Conservation (phyloP, 2,329 filamentous ascomycete species). For the Phialocephala subalpina region DNA sequence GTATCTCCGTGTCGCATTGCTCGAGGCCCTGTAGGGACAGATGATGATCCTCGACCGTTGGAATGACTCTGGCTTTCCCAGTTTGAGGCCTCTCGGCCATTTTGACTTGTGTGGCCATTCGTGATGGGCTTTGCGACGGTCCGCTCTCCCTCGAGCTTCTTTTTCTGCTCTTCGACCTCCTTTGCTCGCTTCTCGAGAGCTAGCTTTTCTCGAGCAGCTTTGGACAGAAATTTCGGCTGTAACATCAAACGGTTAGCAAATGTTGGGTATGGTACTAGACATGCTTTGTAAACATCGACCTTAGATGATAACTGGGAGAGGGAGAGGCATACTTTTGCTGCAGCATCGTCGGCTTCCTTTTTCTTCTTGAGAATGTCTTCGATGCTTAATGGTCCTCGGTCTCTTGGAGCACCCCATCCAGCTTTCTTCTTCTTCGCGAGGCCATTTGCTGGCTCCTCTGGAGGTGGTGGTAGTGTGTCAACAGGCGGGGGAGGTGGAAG, state of each 20-base stretch:
- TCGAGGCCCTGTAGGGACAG: slow-evolving; percentile 75
- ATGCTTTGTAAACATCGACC: slow-evolving; percentile 41
- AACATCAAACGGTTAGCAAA: slow-evolving; percentile 37
- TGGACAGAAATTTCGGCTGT: slow-evolving; percentile 84
- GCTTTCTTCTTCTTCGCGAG: slow-evolving; percentile 54
- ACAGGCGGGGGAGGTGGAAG: slow-evolving; percentile 47
- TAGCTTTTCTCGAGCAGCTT: slow-evolving; percentile 80
- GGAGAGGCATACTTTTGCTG: slow-evolving; percentile 68
- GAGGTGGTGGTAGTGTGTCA: slow-evolving; percentile 50
- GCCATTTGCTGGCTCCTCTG: slow-evolving; percentile 46
- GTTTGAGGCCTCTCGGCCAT: slow-evolving; percentile 30
- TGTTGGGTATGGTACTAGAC: slow-evolving; percentile 35
- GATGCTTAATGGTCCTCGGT: slow-evolving; percentile 71
- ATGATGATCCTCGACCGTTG: slow-evolving; percentile 39
- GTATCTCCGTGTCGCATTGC: slow-evolving; percentile 64
- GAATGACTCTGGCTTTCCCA: background rate
- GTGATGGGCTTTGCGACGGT: slow-evolving; percentile 28
- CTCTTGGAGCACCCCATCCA: slow-evolving; percentile 55
- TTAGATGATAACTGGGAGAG: slow-evolving; percentile 26
- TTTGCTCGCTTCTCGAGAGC: slow-evolving; percentile 81
- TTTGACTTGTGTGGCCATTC: slow-evolving; percentile 36
- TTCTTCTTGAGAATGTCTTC: slow-evolving; percentile 88
- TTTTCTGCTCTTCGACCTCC: slow-evolving; percentile 71
- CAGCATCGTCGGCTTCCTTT: slow-evolving; percentile 83
- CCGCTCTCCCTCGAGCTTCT: slow-evolving; percentile 48